Evolutionary conservation across 345 rosid genomes (phyloP), one percentile per base, ranked within the genome.

Genomic region (Streptanthus diversifolius): DNA sequence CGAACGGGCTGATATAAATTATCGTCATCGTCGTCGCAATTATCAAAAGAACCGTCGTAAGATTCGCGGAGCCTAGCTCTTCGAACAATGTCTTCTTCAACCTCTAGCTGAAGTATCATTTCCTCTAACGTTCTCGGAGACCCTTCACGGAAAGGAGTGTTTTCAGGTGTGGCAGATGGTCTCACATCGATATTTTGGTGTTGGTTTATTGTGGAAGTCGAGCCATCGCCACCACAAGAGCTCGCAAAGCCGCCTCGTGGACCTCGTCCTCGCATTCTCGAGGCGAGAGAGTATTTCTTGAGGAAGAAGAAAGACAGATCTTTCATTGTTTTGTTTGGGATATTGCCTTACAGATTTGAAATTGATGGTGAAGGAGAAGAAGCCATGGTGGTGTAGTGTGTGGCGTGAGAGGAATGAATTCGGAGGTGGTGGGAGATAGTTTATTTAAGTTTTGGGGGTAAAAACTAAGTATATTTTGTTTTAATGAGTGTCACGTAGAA

Each of bases 101-200:
- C 52, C 74, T 93, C 93, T 5, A 93, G 81, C 79, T 85, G 91
- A 69, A 87, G 30, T 65, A 93, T 89, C 98, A 93, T 87, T 66
- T 93, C 88, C 79, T 90, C 98, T 32, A 92, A 63, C 1, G 95
- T 92, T 66, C 13, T 59, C 44, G 80, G 80, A 8, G 85, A 76
- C 14, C 48, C 71, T 17, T 29, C 36, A 35, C 35, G 10, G 0
- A 79, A 67, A 37, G 84, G 66, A 7, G 69, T 43, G 53, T 52
- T 27, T 21, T 72, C 77, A 62, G 74, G 75, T 9, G 40, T 37
- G 49, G 13, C 36, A 22, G 40, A 72, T 33, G 71, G 74, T 63
- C 51, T 58, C 22, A 56, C 53, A 7, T 76, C 72, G 29, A 8
- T 71, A 7, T 18, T 77, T 39, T 77, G 72, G 35, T 55, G 55